phyloP scores from a whole-genome alignment of 495 filamentous ascomycete species.

The Lepraria neglecta region DNA sequence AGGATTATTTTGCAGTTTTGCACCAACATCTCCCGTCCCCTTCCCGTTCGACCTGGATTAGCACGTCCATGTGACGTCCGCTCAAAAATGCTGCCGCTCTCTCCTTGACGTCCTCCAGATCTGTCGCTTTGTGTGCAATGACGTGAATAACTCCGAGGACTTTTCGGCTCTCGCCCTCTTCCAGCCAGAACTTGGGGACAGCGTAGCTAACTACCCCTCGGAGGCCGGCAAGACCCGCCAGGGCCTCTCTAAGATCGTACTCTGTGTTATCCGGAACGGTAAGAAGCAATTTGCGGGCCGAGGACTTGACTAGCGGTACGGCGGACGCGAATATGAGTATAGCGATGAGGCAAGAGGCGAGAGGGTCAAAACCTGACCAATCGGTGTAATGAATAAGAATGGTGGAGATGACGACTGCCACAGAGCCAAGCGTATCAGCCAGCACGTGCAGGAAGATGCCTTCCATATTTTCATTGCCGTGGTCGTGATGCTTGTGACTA shows the following conservation, averaged over 20 bases:
- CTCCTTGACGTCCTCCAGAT: slow-evolving; percentile 70
- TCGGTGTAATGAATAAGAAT: slow-evolving; percentile 74
- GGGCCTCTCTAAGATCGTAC: slow-evolving; percentile 77
- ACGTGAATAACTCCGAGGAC: slow-evolving; percentile 77
- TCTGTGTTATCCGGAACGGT: slow-evolving; percentile 80
- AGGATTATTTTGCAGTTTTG: slow-evolving; percentile 20
- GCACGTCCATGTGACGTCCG: slow-evolving; percentile 60
- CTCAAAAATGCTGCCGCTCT: slow-evolving; percentile 53
- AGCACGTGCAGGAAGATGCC: slow-evolving; percentile 97
- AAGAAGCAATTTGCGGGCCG: slow-evolving; percentile 72
- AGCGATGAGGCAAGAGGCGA: slow-evolving; percentile 91
- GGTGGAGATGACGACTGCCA: slow-evolving; percentile 90
- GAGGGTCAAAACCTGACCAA: slow-evolving; percentile 92
- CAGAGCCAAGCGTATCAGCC: slow-evolving; percentile 89
- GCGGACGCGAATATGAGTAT: slow-evolving; percentile 85
- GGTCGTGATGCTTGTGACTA: slow-evolving; percentile 45
- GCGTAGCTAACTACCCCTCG: slow-evolving; percentile 80
- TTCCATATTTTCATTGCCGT: slow-evolving; percentile 97
- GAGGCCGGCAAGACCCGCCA: slow-evolving; percentile 75
- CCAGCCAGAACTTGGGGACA: slow-evolving; percentile 90
- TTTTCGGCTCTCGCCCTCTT: slow-evolving; percentile 57
- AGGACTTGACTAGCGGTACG: slow-evolving; percentile 77
- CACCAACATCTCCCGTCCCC: slow-evolving; percentile 79
- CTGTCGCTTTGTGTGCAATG: slow-evolving; percentile 59
- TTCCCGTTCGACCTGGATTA: slow-evolving; percentile 71